Conservation (phyloP, 2,329 filamentous ascomycete species). For the Colletotrichum agaves region DNA sequence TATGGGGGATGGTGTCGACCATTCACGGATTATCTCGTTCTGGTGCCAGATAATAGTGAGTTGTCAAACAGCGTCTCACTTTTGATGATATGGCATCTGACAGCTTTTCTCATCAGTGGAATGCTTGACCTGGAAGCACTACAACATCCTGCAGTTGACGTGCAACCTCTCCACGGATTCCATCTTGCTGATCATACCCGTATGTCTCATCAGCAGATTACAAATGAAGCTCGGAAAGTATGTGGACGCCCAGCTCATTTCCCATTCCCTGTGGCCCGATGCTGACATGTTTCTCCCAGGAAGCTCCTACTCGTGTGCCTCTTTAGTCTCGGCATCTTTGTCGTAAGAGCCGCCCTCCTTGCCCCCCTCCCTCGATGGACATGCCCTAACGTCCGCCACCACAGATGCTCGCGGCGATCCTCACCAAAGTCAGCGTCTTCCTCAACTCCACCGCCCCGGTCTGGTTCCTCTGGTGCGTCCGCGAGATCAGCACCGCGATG, state of each 20-base stretch:
- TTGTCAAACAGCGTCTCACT: background rate
- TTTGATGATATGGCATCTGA: background rate
- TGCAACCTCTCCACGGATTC: conserved; percentile 36
- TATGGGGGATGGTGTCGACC: conserved; percentile 35
- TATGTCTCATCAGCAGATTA: conserved; percentile 22
- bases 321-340: conserved; percentile 30
- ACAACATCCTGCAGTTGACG: conserved; percentile 32
- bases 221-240: conserved; percentile 30
- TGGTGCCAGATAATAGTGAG: conserved; percentile 20
- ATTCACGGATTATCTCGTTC: conserved; percentile 29
- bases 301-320: conserved; percentile 29
- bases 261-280: fast-evolving
- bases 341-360: background rate
- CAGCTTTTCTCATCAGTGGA: background rate
- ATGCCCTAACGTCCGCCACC: too few species aligned
- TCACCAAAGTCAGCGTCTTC: conserved; percentile 28
- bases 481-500: conserved; percentile 33
- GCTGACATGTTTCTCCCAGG: background rate
- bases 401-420: conserved; percentile 29
- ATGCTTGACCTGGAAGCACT: conserved; percentile 29
- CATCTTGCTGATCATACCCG: conserved; percentile 21
- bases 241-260: background rate
- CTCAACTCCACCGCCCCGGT: conserved; percentile 8
- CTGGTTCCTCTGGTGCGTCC: conserved; percentile 35
- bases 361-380: background rate